Evolutionary conservation across 1,139 yeast genomes (phyloP), one percentile per base, ranked within the genome.

Genomic region (Nakaseomyces delphensis): DNA sequence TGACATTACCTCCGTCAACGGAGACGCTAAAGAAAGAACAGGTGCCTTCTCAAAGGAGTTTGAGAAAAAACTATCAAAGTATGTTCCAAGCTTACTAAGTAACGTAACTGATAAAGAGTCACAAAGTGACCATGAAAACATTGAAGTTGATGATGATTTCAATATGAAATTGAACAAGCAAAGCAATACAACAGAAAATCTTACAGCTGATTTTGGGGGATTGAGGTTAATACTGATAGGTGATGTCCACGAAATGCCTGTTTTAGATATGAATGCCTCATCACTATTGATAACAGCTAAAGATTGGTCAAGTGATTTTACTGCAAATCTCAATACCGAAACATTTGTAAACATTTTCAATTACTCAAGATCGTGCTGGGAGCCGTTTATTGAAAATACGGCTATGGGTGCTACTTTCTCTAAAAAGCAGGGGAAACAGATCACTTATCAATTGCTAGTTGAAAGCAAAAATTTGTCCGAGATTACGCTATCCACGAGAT

Each of bases 321-420:
- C 77, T 53, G 85, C 89, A 0, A 83, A 80, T 48, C 70, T 83
- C 0, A 77, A 77, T 24, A 64, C 89, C 24, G 85, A 79, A 51
- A 74, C 87, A 0, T 77, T 69, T 50, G 74, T 83, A 10, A 91
- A 89, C 60, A 78, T 89, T 19, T 91, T 83, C 68, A 91, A 91
- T 60, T 89, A 89, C 58, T 77, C 96, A 0, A 78, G 86, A 51
- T 87, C 97, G 0, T 77, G 93, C 0, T 93, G 99, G 99, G 98
- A 93, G 54, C 97, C 98, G 0, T 67, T 93, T 38, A 62, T 91
- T 40, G 98, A 93, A 54, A 80, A 91, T 0, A 84, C 95, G 85
- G 83, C 89, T 9, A 68, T 91, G 42, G 79, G 87, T 0, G 62
- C 87, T 14, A 87, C 84, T 59, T 77, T 83, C 2, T 69, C 83